Base-by-base conservation (phyloP, 202 grass and related monocot species). In the Elaeis oleifera region DNA sequence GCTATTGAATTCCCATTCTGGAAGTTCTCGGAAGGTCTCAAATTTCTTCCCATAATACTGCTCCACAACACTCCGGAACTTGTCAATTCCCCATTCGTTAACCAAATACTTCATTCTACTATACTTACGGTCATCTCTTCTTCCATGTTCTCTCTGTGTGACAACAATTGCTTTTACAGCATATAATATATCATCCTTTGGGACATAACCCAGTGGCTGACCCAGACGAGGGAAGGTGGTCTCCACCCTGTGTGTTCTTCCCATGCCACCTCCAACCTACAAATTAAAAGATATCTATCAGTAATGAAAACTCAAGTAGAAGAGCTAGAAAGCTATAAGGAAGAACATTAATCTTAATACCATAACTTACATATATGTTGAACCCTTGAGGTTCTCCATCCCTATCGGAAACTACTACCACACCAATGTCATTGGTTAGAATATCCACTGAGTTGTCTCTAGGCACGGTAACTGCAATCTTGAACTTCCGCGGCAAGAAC, bases 91-190 rank as follows among this genome's bases (percentile, higher is more conserved):
- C 63, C 63, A 65, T 11, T 48, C 36, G 27, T 17, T 52, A 26
- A 65, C 51, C 13, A 65, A 65, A 51, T 65, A 65, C 16, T 65
- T 65, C 63, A 65, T 65, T 65, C 63, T 50, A 65, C 63, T 65
- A 52, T 65, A 65, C 49, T 51, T 65, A 22, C 63, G 24, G 13
- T 65, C 63, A 65, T 65, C 63, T 48, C 63, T 65, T 49, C 63
- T 65, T 48, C 63, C 48, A 27, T 65, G 16, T 52, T 65, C 63
- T 26, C 63, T 65, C 51, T 65, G 63, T 24, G 63, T 65, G 51
- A 65, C 63, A 52, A 65, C 63, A 65, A 65, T 65, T 7, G 63
- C 63, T 25, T 65, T 65, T 65, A 65, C 24, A 65, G 49, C 63
- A 65, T 51, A 51, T n/a, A 65, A 65, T 17, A 65, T 52, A 51